These are phyloP conservation scores for Acanthamoeba sp. DNA, from an alignment of 208 protist genomes.

Conservation along the genomic window DNA sequence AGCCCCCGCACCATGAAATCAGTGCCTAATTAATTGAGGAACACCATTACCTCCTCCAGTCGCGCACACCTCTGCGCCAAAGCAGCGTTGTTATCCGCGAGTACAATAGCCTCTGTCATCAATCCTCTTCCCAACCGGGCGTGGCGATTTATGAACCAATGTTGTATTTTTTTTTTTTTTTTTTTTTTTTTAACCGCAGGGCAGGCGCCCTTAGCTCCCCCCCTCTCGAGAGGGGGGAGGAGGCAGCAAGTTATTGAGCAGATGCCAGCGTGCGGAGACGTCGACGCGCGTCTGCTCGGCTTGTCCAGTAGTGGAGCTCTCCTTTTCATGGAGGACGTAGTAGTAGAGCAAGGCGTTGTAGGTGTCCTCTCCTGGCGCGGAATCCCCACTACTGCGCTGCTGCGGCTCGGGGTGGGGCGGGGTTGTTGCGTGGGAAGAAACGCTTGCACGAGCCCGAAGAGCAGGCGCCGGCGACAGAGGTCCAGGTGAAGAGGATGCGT, in stretches of 20 bases:
- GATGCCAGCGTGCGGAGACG: no score
- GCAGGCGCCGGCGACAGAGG: no score
- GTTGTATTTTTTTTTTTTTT: no score
- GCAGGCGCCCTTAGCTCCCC: no score
- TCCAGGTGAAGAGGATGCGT: no score
- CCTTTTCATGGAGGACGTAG: not conserved
- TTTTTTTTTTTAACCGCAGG: no score
- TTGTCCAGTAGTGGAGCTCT: not conserved
- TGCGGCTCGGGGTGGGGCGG: not conserved
- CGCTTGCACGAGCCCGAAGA: not conserved
- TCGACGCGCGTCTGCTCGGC: not conserved
- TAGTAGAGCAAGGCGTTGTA: constrained; percentile 29
- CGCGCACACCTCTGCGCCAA: not conserved
- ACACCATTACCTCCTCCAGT: constrained; percentile 7
- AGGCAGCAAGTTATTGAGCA: no score
- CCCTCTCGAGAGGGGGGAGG: no score
- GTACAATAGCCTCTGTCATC: not conserved
- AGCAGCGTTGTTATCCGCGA: not conserved
- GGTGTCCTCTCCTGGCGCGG: not conserved
- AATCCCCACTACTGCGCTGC: not conserved
- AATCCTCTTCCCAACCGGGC: not conserved
- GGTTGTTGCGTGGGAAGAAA: no score
- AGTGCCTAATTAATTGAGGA: no score
- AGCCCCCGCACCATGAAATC: no score
- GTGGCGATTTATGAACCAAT: not conserved